Percentiles rank a stretch among this genome's conserved stretches.
Conservation (phyloP, 2,329 filamentous ascomycete species). For the Fusarium udum region DNA sequence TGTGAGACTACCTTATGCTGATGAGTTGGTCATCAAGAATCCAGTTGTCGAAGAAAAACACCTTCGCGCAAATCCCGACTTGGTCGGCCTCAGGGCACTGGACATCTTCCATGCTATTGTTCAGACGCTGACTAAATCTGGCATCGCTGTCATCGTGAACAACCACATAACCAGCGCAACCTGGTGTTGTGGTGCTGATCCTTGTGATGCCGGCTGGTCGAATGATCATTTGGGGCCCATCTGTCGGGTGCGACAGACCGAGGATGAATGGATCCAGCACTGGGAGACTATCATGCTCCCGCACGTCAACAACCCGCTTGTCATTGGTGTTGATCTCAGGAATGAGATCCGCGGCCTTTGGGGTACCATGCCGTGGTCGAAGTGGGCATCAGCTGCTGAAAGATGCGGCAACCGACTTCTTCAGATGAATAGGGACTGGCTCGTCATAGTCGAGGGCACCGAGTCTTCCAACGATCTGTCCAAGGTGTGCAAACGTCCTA, state of each 20-base stretch:
- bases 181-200: constrained; percentile 75
- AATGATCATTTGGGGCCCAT: constrained; percentile 70
- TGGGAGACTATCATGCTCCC: constrained; percentile 72
- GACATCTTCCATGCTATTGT: constrained; percentile 70
- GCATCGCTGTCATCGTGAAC: constrained; percentile 73
- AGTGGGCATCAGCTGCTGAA: constrained; percentile 72
- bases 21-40: constrained; percentile 72
- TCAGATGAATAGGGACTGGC: constrained; percentile 68
- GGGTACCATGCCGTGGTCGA: constrained; percentile 74
- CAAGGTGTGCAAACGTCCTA: constrained; percentile 63
- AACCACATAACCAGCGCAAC: constrained; percentile 75
- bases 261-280: constrained; percentile 72
- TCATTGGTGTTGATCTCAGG: constrained; percentile 73
- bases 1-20: constrained; percentile 73
- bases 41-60: constrained; percentile 60
- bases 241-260: constrained; percentile 70
- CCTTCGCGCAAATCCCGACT: constrained; percentile 68
- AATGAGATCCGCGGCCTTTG: constrained; percentile 76
- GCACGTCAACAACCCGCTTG: constrained; percentile 66
- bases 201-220: constrained; percentile 73
- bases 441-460: constrained; percentile 74
- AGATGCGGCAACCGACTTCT: constrained; percentile 69
- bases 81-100: constrained; percentile 64
- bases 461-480: constrained; percentile 73
- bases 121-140: constrained; percentile 67